phyloP scores from a whole-genome alignment of 1,139 yeast genomes.

The Suhomyces yuchorum region DNA sequence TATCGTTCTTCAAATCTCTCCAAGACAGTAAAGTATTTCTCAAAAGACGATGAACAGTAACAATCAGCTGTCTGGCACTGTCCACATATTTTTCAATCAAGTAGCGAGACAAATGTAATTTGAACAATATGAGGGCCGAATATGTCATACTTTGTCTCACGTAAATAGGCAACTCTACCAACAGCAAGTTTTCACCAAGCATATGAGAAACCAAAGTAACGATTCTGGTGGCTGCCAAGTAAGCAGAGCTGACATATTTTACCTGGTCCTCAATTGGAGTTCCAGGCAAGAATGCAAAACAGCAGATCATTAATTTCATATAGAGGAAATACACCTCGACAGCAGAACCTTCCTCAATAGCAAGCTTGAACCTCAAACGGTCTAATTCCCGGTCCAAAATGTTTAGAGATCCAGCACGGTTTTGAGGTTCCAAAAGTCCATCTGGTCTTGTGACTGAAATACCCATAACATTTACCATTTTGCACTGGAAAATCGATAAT shows the following conservation, averaged over 20 bases:
- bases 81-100: conserved; percentile 77
- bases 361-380: conserved; percentile 62
- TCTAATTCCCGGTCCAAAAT: conserved; percentile 79
- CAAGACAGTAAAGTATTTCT: conserved; percentile 89
- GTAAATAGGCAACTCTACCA: conserved; percentile 84
- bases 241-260: conserved; percentile 79
- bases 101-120: conserved; percentile 78
- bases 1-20: conserved; percentile 89
- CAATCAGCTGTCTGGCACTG: conserved; percentile 89
- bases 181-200: conserved; percentile 58
- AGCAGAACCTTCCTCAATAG: conserved; percentile 59
- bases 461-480: conserved; percentile 84
- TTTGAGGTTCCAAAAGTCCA: conserved; percentile 83
- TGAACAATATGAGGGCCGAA: conserved; percentile 77
- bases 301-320: conserved; percentile 78
- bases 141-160: conserved; percentile 83
- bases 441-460: conserved; percentile 86
- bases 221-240: conserved; percentile 77
- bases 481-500: conserved; percentile 80
- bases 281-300: conserved; percentile 89
- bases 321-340: conserved; percentile 83
- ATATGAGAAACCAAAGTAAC: conserved; percentile 76
- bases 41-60: conserved; percentile 84
- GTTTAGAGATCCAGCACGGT: conserved; percentile 77
- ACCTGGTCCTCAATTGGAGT: conserved; percentile 89